phyloP scores from a whole-genome alignment of 2,329 filamentous ascomycete genomes.

The Boeremia lycopersici region DNA sequence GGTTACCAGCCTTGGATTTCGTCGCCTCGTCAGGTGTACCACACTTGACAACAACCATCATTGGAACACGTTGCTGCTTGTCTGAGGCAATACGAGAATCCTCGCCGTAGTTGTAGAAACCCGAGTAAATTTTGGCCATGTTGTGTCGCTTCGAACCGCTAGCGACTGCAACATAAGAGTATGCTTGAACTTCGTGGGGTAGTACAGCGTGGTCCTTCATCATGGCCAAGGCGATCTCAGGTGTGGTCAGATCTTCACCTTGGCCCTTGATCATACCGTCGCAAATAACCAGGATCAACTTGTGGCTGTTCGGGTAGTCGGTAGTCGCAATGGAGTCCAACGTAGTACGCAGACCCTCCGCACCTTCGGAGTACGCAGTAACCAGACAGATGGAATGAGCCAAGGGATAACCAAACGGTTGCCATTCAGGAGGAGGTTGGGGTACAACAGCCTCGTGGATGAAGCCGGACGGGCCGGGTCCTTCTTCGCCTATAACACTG shows the following conservation, averaged over 20 bases:
- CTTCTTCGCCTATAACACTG: constrained; percentile 66
- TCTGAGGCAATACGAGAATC: constrained; percentile 79
- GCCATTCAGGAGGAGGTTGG: constrained; percentile 94
- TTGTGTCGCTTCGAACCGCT: constrained; percentile 97
- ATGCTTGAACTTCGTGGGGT: constrained; percentile 82
- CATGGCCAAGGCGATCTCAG: constrained; percentile 89
- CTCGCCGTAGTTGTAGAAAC: constrained; percentile 95
- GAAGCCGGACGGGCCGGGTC: constrained; percentile 85
- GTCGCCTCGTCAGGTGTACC: constrained; percentile 85
- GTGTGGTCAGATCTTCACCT: constrained; percentile 84
- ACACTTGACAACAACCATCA: constrained; percentile 96
- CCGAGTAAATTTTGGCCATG: constrained; percentile 98
- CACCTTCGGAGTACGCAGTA: constrained; percentile 96
- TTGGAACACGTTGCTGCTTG: constrained; percentile 95
- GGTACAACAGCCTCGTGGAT: constrained; percentile 96
- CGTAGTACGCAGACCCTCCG: constrained; percentile 88
- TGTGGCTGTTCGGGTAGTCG: constrained; percentile 99
- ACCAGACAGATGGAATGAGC: constrained; percentile 94
- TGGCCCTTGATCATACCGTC: constrained; percentile 97
- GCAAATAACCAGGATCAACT: constrained; percentile 93
- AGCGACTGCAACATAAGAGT: constrained; percentile 95
- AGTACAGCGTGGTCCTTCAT: constrained; percentile 87
- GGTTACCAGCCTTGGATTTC: constrained; percentile 89
- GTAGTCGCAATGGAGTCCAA: constrained; percentile 96
- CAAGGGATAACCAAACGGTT: constrained; percentile 93